Base-by-base conservation (phyloP, 164 flowering plant genomes). In the Chimonanthus salicifolius region DNA sequence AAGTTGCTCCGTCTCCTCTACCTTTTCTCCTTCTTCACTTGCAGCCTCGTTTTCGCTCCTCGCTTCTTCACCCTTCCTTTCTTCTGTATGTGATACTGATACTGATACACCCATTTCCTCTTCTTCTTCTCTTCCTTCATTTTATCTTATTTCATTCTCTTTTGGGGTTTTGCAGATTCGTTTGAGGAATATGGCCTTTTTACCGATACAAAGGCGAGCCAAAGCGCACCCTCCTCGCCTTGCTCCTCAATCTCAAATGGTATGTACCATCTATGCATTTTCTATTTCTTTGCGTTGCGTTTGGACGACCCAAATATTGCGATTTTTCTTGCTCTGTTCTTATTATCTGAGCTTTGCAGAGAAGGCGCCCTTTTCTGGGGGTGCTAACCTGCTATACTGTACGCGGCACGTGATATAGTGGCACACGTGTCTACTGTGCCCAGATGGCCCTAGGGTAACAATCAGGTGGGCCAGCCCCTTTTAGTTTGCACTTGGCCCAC, bases 191-290 rank as follows among this genome's bases (percentile, higher is more conserved):
- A 77, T 49, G 73, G 77, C 2, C 71, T 70, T 48, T 72, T 58
- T 66, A n/a, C 78, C 71, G 71, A 76, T 45, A 44, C n/a, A 47
- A 76, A 71, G 71, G 74, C 47, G 11, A 5, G 8, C 49, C 16
- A 71, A 71, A 62, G 72, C 69, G 63, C 74, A 67, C 74, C 85
- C 15, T 68, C 73, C 10, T 54, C 60, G 16, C 60, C 60, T 54
- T 85, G 91, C 78, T 83, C 92, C 60, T 81, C 87, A 49, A 72
- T 87, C 65, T 54, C 91, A 63, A 74, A 79, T 65, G 97, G 97
- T 89, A 9, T 71, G 83, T 3, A 51, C 16, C 51, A 49, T 49
- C 51, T 49, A 5, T 49, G 6, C 9, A 5, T 49, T 49, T 49
- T 49, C 51, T 49, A 49, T 2, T 49, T 5, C 7, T 49, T 5